Percentiles rank a stretch among this genome's conserved stretches.
Conservation (phyloP, 2,329 filamentous ascomycete species). For the Pseudophaeomoniella oleicola region DNA sequence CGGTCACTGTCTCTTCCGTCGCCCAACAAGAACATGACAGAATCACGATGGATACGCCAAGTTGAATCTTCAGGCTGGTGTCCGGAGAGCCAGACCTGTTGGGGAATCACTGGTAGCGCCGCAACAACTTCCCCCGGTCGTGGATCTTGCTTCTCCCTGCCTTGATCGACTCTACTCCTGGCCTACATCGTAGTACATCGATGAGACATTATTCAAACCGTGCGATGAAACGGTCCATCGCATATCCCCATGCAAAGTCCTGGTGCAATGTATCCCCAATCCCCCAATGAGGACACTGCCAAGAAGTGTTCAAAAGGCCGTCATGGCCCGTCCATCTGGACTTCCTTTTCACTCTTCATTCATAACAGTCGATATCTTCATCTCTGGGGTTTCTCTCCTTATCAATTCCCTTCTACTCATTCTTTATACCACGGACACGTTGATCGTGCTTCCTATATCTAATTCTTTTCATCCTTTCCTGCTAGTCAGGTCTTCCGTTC, state of each 20-base stretch:
- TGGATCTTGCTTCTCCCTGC: neutral
- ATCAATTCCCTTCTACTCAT: slow-evolving; percentile 6
- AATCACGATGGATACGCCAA: too few species aligned
- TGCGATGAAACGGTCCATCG: neutral
- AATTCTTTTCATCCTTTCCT: slow-evolving; percentile 2
- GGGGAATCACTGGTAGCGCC: too few species aligned
- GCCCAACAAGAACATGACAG: too few species aligned
- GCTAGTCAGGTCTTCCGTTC: slow-evolving; percentile 1
- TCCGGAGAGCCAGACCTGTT: too few species aligned
- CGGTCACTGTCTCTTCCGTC: too few species aligned
- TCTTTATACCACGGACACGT: slow-evolving; percentile 8
- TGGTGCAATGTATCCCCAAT: neutral
- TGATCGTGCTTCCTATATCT: slow-evolving; percentile 10
- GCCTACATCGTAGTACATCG: neutral
- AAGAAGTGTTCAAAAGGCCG: slow-evolving; percentile 4
- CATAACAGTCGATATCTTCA: slow-evolving; percentile 4
- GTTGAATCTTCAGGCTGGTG: too few species aligned
- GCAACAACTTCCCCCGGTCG: too few species aligned
- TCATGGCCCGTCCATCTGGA: slow-evolving; percentile 4
- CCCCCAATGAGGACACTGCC: slow-evolving; percentile 1
- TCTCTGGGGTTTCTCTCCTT: slow-evolving; percentile 11
- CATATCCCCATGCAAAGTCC: slow-evolving; percentile 4
- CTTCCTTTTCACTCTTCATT: slow-evolving; percentile 4
- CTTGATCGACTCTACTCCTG: neutral
- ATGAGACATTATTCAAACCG: neutral